A percentile compares a stretch with the other conserved stretches of the same genome.
These are phyloP conservation scores for Puccinia polysora DNA, from an alignment of 1,284 basidiomycete genomes.

Conservation along the genomic window DNA sequence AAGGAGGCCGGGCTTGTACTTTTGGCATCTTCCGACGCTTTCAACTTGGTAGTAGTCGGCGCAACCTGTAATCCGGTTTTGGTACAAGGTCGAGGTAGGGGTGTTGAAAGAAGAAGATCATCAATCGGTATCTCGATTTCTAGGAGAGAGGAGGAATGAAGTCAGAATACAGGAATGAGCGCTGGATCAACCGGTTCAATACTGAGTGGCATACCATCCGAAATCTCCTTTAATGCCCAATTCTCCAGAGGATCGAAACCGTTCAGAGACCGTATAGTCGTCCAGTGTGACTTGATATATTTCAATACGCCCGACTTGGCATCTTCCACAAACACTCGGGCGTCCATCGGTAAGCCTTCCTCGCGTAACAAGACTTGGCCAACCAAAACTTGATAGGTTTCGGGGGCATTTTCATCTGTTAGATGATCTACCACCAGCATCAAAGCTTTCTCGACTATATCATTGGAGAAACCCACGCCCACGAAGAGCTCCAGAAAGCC, in stretches of 20 bases:
- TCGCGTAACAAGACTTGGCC: constrained; percentile 49
- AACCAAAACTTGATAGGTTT: constrained; percentile 53
- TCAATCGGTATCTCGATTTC: constrained; percentile 72
- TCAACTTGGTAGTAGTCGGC: background rate
- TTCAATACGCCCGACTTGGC: constrained; percentile 62
- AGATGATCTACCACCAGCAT: constrained; percentile 46
- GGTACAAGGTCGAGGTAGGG: constrained; percentile 46
- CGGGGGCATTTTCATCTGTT: constrained; percentile 47
- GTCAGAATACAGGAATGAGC: constrained; percentile 2
- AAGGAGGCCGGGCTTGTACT: constrained; percentile 30
- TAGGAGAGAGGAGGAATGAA: constrained; percentile 51
- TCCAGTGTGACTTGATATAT: constrained; percentile 62
- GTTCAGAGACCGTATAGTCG: constrained; percentile 68
- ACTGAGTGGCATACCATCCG: constrained; percentile 56
- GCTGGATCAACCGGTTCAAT: background rate
- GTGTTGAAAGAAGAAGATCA: constrained; percentile 59
- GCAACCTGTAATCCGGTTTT: constrained; percentile 27
- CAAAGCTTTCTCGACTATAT: constrained; percentile 49
- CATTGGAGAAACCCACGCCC: constrained; percentile 51
- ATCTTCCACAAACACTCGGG: constrained; percentile 60
- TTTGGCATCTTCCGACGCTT: background rate
- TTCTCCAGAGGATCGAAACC: constrained; percentile 74
- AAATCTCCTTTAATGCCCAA: constrained; percentile 83
- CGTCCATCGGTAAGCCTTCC: constrained; percentile 49
- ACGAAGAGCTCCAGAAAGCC: constrained; percentile 49